A percentile compares a stretch with the other conserved stretches of the same genome.
Evolutionary conservation across 2,329 filamentous ascomycete species (phyloP).

Genomic region (Talaromyces sp.): DNA sequence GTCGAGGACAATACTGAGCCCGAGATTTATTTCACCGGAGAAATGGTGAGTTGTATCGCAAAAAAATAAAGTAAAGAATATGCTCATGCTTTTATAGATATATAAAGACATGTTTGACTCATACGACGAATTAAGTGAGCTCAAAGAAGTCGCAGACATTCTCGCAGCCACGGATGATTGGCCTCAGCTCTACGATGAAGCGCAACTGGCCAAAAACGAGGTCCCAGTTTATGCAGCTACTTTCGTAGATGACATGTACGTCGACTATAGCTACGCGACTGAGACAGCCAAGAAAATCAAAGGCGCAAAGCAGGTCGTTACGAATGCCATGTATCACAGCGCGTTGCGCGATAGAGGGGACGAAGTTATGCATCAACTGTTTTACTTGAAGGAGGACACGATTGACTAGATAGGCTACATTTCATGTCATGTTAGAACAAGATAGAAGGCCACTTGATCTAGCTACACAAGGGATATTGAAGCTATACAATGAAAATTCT

Average conservation of each 20-base stretch:
- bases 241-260: conserved; percentile 89
- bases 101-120: conserved; percentile 81
- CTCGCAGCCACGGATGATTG: conserved; percentile 68
- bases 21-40: conserved; percentile 77
- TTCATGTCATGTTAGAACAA: neutral
- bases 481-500: neutral
- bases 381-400: conserved; percentile 69
- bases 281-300: conserved; percentile 72
- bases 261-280: conserved; percentile 70
- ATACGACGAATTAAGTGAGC: conserved; percentile 68
- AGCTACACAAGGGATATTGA: neutral
- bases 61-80: neutral
- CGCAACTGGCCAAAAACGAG: conserved; percentile 69
- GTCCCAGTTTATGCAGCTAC: conserved; percentile 84
- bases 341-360: conserved; percentile 70
- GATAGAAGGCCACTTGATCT: neutral
- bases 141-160: conserved; percentile 66
- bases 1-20: conserved; percentile 38
- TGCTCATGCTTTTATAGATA: conserved; percentile 45
- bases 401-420: conserved; percentile 46
- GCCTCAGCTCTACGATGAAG: conserved; percentile 72
- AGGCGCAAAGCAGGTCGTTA: conserved; percentile 76
- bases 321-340: conserved; percentile 84
- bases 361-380: conserved; percentile 73
- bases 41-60: conserved; percentile 60